Conservation (phyloP, 257 asterid species). For the Ligustrum vulgare region DNA sequence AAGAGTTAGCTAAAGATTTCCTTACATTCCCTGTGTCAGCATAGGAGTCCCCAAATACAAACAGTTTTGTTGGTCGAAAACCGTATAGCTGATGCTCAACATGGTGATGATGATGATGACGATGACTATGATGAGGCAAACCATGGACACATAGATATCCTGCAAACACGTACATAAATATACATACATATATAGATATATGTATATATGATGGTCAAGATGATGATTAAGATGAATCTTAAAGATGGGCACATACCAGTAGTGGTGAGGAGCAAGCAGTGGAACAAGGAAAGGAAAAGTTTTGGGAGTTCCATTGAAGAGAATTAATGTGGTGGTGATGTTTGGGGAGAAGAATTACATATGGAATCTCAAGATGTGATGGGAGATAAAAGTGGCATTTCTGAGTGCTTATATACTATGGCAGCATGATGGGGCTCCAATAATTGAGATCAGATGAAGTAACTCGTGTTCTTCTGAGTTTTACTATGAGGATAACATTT, state of each 20-base stretch:
- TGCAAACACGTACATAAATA: constrained; percentile 1
- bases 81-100: constrained; percentile 15
- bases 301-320: constrained; percentile 42
- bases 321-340: neutral
- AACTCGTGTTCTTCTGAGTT: neutral
- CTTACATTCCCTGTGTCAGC: constrained; percentile 81
- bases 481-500: neutral
- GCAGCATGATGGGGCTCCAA: neutral
- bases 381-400: neutral
- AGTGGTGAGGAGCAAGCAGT: constrained; percentile 38
- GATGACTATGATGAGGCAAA: constrained; percentile 16
- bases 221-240: neutral
- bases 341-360: neutral
- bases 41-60: constrained; percentile 93
- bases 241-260: constrained; percentile 34
- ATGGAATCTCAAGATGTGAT: constrained; percentile 1
- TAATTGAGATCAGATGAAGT: neutral
- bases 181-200: neutral
- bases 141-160: constrained; percentile 28
- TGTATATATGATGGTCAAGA: neutral
- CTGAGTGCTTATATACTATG: neutral
- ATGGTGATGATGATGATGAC: constrained; percentile 22
- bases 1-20: constrained; percentile 55
- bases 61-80: constrained; percentile 51
- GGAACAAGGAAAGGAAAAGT: constrained; percentile 14